Evolutionary conservation across 345 rosid species (phyloP).

Genomic region (Gossypium ekmanianum): DNA sequence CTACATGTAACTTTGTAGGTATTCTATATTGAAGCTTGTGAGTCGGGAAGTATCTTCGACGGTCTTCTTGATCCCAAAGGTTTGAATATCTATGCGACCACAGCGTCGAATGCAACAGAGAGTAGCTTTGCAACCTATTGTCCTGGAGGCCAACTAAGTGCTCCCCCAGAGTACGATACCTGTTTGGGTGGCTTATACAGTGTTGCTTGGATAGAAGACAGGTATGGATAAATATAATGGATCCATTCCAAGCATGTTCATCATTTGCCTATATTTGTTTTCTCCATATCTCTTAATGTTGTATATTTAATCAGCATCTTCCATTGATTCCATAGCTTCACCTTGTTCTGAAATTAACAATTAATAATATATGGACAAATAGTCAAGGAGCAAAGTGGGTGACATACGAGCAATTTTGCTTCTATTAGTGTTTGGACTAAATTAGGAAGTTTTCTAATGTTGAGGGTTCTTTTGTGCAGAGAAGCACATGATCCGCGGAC

Average conservation of each 20-base stretch:
- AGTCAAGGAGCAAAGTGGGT: background rate
- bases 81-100: constrained; percentile 93
- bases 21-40: constrained; percentile 99
- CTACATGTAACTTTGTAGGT: constrained; percentile 48
- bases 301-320: background rate
- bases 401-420: background rate
- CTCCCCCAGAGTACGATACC: constrained; percentile 88
- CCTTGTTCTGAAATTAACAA: background rate
- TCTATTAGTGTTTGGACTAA: background rate
- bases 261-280: background rate
- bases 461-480: constrained; percentile 38
- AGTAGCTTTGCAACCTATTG: constrained; percentile 99
- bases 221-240: constrained; percentile 30
- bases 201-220: constrained; percentile 98
- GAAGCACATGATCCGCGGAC: constrained; percentile 76
- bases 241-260: background rate
- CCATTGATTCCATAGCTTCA: background rate
- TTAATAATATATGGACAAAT: background rate
- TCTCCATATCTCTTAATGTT: background rate
- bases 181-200: constrained; percentile 98
- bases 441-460: background rate
- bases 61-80: constrained; percentile 82
- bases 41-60: constrained; percentile 97
- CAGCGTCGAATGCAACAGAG: constrained; percentile 88
- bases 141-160: constrained; percentile 85